Evolutionary conservation across 1,284 basidiomycete genomes (phyloP), one percentile per base, ranked within the genome.

Genomic region (Microbotryomycetes sp.): DNA sequence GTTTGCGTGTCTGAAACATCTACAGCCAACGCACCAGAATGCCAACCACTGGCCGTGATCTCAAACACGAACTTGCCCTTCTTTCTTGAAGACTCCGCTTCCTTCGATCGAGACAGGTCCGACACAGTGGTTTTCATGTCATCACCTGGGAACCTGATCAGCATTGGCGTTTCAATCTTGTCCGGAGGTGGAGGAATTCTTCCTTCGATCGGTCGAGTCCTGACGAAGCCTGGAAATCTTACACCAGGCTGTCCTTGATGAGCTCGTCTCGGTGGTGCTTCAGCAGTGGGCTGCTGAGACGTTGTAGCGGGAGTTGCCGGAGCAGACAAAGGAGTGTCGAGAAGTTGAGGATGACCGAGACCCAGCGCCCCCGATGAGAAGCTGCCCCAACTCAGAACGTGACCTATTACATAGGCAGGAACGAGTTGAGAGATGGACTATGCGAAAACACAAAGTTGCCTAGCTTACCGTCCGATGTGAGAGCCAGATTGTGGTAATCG

Each of bases 401-500:
- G 60, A 15, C 66, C 66, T 67, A 54, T 2, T 5, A 47, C 49
- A 19, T 4, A 0, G 3, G 1, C 12, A 28, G 22, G 16, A 3
- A 3, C n/a, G n/a, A 6, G 50, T 31, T 25, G n/a, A n/a, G n/a
- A n/a, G n/a, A n/a, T 28, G 12, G 5, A 56, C 50, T 31, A 22
- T 1, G 2, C 3, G 6, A 3, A 5, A 6, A 2, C 15, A n/a
- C 9, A 26, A 12, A 2, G 49, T 26, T 19, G n/a, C 15, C 46
- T 15, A 45, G 57, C 60, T 47, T 82, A 15, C 92, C 92, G 28
- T 80, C 76, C 47, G 82, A 79, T 1, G 89, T 92, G 64, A 96
- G 79, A 0, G 92, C 91, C 28, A 85, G 88, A 70, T 80, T 85
- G 77, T 96, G 92, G 75, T 92, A 93, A 75, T 96, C 91, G 4